These are phyloP conservation scores for Diaporthe eres DNA, from an alignment of 2,329 filamentous ascomycete genomes.

Conservation along the genomic window DNA sequence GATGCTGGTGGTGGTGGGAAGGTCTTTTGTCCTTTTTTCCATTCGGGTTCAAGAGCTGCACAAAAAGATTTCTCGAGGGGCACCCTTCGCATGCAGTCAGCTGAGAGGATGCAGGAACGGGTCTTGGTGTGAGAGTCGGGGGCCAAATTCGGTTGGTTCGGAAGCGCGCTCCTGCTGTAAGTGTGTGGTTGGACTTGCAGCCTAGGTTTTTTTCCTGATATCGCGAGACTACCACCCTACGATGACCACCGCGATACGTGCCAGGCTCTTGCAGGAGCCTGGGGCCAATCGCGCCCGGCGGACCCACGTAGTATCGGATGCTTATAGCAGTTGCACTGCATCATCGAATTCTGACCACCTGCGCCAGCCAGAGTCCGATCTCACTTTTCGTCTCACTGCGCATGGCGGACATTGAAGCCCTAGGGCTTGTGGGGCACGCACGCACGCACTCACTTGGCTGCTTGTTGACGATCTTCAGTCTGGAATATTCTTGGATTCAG, in stretches of 20 bases:
- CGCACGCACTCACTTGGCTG: neutral
- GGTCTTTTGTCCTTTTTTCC: neutral
- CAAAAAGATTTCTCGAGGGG: neutral
- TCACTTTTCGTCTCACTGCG: neutral
- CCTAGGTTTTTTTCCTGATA: slow-evolving; percentile 1
- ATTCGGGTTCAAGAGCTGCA: neutral
- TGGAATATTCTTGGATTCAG: neutral
- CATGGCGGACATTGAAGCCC: neutral
- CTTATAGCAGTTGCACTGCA: slow-evolving; percentile 21
- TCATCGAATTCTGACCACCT: slow-evolving; percentile 27
- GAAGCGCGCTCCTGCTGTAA: neutral
- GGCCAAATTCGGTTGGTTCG: slow-evolving; percentile 30
- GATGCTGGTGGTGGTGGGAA: neutral
- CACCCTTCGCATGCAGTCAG: slow-evolving; percentile 30
- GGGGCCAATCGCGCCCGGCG: slow-evolving; percentile 10
- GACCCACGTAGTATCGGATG: slow-evolving; percentile 26
- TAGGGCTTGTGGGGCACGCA: neutral
- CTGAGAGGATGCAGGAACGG: slow-evolving; percentile 33
- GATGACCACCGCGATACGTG: slow-evolving; percentile 7
- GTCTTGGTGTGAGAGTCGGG: slow-evolving; percentile 17
- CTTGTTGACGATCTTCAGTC: neutral
- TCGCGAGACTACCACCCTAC: neutral
- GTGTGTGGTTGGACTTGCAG: neutral
- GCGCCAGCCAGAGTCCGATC: slow-evolving; percentile 16
- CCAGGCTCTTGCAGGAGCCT: slow-evolving; percentile 16